These are phyloP conservation scores for Nitzschia inconspicua DNA, from an alignment of 108 stramenopile genomes.

Conservation along the genomic window DNA sequence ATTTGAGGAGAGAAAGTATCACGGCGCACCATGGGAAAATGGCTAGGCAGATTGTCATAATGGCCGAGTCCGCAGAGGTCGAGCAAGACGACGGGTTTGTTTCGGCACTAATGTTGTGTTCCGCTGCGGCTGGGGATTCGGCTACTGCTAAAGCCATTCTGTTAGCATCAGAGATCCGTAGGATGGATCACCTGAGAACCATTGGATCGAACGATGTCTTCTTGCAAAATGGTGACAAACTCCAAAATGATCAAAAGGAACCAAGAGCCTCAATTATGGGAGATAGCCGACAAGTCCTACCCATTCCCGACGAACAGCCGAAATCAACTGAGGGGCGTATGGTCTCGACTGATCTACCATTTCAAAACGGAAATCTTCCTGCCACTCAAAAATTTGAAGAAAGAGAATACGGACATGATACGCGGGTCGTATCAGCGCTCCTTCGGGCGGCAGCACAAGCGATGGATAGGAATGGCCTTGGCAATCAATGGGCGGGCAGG, in stretches of 20 bases:
- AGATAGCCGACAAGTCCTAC: not conserved
- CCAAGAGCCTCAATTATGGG: not conserved
- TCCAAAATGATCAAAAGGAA: slow-evolving; percentile 17
- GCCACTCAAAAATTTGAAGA: slow-evolving; percentile 40
- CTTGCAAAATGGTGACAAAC: slow-evolving; percentile 34
- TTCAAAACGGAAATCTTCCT: not conserved
- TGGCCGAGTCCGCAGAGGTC: slow-evolving; percentile 79
- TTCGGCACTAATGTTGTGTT: slow-evolving; percentile 75
- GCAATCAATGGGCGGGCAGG: slow-evolving; percentile 75
- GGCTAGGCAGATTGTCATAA: slow-evolving; percentile 65
- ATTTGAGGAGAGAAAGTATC: slow-evolving; percentile 58
- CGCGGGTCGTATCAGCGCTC: slow-evolving; percentile 56
- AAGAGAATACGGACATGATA: slow-evolving; percentile 78
- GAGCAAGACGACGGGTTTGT: slow-evolving; percentile 82
- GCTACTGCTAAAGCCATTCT: slow-evolving; percentile 82
- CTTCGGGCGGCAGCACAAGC: slow-evolving; percentile 69
- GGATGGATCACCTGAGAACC: slow-evolving; percentile 68
- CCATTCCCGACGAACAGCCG: too few relatives aligned
- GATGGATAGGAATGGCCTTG: slow-evolving; percentile 62
- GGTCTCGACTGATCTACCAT: not conserved
- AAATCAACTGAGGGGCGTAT: too few relatives aligned
- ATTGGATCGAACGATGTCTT: slow-evolving; percentile 41
- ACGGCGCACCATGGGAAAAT: slow-evolving; percentile 78
- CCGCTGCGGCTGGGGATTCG: slow-evolving; percentile 76
- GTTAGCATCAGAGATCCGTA: slow-evolving; percentile 67